A percentile compares a stretch with the other conserved stretches of the same genome.
These are phyloP conservation scores for Colletotrichum costaricense DNA, from an alignment of 2,329 filamentous ascomycete species.

Conservation along the genomic window DNA sequence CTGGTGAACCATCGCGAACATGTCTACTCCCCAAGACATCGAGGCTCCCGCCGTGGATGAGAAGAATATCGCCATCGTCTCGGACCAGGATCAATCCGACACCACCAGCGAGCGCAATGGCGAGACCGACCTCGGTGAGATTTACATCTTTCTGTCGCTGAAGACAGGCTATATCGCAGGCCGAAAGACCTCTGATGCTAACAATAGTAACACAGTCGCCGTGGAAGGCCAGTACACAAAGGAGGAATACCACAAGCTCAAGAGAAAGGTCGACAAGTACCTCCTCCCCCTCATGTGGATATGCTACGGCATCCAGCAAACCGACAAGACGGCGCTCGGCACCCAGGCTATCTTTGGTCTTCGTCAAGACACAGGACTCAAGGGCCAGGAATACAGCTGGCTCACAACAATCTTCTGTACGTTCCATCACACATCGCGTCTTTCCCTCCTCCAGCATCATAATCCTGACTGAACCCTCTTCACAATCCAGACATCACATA, in stretches of 20 bases:
- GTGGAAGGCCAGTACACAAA: constrained; percentile 45
- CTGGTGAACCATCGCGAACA: neutral
- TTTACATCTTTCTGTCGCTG: fast-evolving
- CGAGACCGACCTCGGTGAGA: constrained; percentile 20
- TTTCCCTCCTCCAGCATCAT: too few relatives aligned
- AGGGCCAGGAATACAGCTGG: constrained; percentile 41
- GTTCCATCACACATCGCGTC: neutral
- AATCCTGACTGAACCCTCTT: neutral
- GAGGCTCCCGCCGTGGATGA: constrained; percentile 1
- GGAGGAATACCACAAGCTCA: constrained; percentile 50
- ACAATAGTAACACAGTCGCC: neutral
- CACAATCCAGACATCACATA: constrained; percentile 42
- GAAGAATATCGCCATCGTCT: constrained; percentile 21
- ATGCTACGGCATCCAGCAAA: constrained; percentile 61
- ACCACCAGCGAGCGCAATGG: constrained; percentile 15
- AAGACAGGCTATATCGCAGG: too few relatives aligned
- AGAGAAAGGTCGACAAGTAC: constrained; percentile 56
- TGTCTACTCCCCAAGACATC: constrained; percentile 4
- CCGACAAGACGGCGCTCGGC: constrained; percentile 56
- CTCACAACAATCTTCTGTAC: constrained; percentile 49
- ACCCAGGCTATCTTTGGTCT: constrained; percentile 53
- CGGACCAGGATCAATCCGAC: constrained; percentile 19
- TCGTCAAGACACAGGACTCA: constrained; percentile 41
- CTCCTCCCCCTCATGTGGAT: constrained; percentile 60
- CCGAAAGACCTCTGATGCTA: neutral